These are phyloP conservation scores for sweet orange (Citrus sinensis) DNA, from an alignment of 345 rosid genomes.

Conservation along the genomic window DNA sequence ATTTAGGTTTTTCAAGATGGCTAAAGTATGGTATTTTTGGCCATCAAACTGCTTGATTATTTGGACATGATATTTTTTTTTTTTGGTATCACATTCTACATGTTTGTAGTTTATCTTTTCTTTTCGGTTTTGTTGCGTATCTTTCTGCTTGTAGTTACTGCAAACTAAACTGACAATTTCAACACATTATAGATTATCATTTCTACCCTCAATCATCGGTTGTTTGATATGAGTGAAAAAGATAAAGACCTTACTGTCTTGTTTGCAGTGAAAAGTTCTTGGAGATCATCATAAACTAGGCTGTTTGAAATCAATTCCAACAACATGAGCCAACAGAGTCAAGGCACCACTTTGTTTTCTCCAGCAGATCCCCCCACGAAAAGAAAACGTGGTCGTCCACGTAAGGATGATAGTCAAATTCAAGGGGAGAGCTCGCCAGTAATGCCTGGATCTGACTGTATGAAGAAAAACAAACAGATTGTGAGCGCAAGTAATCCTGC, in stretches of 20 bases:
- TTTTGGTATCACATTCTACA: not conserved
- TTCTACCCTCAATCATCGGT: not conserved
- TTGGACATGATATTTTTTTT: not conserved
- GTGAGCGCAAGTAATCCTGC: slow-evolving; percentile 15
- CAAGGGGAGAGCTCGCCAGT: slow-evolving; percentile 27
- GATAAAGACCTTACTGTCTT: not conserved
- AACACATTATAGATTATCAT: not conserved
- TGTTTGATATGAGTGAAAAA: not conserved
- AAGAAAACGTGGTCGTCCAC: slow-evolving; percentile 65
- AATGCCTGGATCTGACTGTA: slow-evolving; percentile 21
- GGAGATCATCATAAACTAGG: not conserved
- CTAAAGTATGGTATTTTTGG: not conserved
- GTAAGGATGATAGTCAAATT: slow-evolving; percentile 32
- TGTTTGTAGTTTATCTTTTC: not conserved
- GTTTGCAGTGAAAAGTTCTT: slow-evolving; percentile 17
- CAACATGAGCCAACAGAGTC: slow-evolving; percentile 37
- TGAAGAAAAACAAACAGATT: slow-evolving; percentile 25
- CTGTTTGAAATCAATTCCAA: not conserved
- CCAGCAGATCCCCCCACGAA: slow-evolving; percentile 36
- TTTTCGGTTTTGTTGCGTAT: not conserved
- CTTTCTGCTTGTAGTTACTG: not conserved
- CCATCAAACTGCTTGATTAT: not conserved
- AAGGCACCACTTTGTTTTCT: slow-evolving; percentile 27
- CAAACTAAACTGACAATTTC: not conserved
- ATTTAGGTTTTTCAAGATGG: not conserved